These are phyloP conservation scores for Metschnikowia similis DNA, from an alignment of 805 yeast species.

Conservation along the genomic window DNA sequence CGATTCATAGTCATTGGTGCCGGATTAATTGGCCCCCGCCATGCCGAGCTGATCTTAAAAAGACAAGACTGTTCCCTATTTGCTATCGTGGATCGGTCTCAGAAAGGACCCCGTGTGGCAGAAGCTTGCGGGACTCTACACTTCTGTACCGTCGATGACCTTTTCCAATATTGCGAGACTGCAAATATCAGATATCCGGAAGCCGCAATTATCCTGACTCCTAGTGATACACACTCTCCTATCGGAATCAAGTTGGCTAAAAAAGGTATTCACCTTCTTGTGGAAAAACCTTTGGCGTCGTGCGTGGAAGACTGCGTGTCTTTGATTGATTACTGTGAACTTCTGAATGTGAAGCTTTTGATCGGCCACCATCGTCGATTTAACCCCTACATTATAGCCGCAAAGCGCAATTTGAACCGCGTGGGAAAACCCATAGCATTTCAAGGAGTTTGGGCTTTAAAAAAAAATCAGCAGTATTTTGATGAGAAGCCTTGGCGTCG, in stretches of 20 bases:
- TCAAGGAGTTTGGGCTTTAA: slow-evolving; percentile 40
- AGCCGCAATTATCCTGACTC: slow-evolving; percentile 40
- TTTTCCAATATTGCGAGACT: slow-evolving; percentile 18
- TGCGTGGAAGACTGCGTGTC: slow-evolving; percentile 32
- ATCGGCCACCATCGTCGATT: slow-evolving; percentile 43
- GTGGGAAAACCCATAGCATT: slow-evolving; percentile 34
- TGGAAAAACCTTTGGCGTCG: slow-evolving; percentile 39
- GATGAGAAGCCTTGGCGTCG: slow-evolving; percentile 38
- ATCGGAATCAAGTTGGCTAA: slow-evolving; percentile 32
- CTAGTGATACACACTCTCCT: slow-evolving; percentile 38
- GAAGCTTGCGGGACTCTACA: slow-evolving; percentile 14
- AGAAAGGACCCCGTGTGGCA: slow-evolving; percentile 19
- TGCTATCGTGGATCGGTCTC: slow-evolving; percentile 25
- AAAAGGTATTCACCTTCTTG: slow-evolving; percentile 33
- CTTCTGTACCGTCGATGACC: slow-evolving; percentile 18
- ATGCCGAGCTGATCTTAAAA: slow-evolving; percentile 21
- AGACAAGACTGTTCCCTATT: slow-evolving; percentile 20
- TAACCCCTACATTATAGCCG: slow-evolving; percentile 37
- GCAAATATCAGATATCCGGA: slow-evolving; percentile 25
- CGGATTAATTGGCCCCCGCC: slow-evolving; percentile 28
- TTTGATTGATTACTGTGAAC: slow-evolving; percentile 24
- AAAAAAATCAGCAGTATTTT: slow-evolving; percentile 33
- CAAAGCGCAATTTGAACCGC: slow-evolving; percentile 28
- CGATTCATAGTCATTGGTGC: slow-evolving; percentile 22
- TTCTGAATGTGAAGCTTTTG: slow-evolving; percentile 27